Conservation (phyloP, 176 grass and related monocot species). For the Hordeum vulgare region DNA sequence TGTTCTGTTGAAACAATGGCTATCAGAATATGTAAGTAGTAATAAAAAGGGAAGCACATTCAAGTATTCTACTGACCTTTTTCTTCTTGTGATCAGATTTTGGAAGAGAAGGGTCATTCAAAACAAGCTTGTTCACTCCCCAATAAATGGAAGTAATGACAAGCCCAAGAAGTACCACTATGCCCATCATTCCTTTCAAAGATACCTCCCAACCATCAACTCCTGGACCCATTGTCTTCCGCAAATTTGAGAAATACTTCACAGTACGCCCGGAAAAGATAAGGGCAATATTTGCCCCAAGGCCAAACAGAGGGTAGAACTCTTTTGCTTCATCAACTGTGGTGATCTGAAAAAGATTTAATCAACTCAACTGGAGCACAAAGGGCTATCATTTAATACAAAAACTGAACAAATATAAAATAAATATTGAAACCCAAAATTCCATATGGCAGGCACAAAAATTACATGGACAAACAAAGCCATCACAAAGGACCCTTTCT, state of each 20-base stretch:
- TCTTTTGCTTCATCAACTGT: slow-evolving; percentile 91
- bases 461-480: not conserved
- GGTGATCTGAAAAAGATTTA: slow-evolving; percentile 52
- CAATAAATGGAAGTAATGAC: slow-evolving; percentile 64
- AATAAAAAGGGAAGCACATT: not conserved
- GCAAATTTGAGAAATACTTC: slow-evolving; percentile 87
- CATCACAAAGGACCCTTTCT: not conserved
- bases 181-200: slow-evolving; percentile 95
- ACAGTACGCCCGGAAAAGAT: slow-evolving; percentile 78
- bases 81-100: slow-evolving; percentile 73
- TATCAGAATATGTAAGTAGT: not conserved
- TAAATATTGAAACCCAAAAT: not conserved
- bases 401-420: slow-evolving; percentile 1
- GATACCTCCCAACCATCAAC: slow-evolving; percentile 87
- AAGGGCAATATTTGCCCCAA: slow-evolving; percentile 81
- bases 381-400: not conserved
- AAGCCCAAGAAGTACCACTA: slow-evolving; percentile 74
- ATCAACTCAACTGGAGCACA: not conserved
- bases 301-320: slow-evolving; percentile 87
- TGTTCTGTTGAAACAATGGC: slow-evolving; percentile 36
- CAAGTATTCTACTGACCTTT: slow-evolving; percentile 24
- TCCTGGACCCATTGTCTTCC: slow-evolving; percentile 76
- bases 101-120: slow-evolving; percentile 73
- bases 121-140: slow-evolving; percentile 72
- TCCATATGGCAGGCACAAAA: not conserved